phyloP scores from a whole-genome alignment of 257 asterid genomes.

The Linderniella brevidens region DNA sequence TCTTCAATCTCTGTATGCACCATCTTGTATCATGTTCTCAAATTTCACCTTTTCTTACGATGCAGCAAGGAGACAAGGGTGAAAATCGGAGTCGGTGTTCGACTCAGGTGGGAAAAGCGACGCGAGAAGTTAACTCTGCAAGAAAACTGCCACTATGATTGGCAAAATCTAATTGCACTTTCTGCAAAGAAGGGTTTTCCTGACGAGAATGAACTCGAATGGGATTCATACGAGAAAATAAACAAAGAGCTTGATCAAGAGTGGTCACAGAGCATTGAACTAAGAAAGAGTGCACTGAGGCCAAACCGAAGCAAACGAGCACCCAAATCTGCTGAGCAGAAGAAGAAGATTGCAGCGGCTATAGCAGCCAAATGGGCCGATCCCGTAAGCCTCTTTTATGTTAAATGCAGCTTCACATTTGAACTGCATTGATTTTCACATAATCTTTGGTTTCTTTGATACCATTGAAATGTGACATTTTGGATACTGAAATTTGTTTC shows the following conservation, averaged over 20 bases:
- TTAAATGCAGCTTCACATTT: too few species aligned
- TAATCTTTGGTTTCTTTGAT: too few species aligned
- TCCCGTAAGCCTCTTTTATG: slow-evolving; percentile 41
- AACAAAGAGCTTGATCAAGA: slow-evolving; percentile 39
- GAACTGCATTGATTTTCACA: too few species aligned
- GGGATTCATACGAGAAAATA: slow-evolving; percentile 62
- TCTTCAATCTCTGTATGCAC: background rate
- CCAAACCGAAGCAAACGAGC: slow-evolving; percentile 72
- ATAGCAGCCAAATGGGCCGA: slow-evolving; percentile 95
- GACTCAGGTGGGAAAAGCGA: slow-evolving; percentile 86
- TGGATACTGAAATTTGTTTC: background rate
- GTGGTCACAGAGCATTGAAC: slow-evolving; percentile 57
- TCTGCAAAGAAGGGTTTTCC: slow-evolving; percentile 50
- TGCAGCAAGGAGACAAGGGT: slow-evolving; percentile 61
- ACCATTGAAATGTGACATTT: background rate
- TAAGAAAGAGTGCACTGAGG: slow-evolving; percentile 28
- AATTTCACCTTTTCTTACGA: background rate
- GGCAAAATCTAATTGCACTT: slow-evolving; percentile 70
- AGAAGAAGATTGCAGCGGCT: slow-evolving; percentile 73
- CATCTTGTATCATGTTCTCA: slow-evolving; percentile 6
- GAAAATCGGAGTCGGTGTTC: slow-evolving; percentile 72
- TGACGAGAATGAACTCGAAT: slow-evolving; percentile 64
- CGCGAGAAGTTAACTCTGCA: slow-evolving; percentile 54
- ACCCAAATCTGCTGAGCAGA: slow-evolving; percentile 87
- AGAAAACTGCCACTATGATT: slow-evolving; percentile 63